Evolutionary conservation across 108 stramenopile genomes (phyloP).

Genomic region (Cyclotella sp.): DNA sequence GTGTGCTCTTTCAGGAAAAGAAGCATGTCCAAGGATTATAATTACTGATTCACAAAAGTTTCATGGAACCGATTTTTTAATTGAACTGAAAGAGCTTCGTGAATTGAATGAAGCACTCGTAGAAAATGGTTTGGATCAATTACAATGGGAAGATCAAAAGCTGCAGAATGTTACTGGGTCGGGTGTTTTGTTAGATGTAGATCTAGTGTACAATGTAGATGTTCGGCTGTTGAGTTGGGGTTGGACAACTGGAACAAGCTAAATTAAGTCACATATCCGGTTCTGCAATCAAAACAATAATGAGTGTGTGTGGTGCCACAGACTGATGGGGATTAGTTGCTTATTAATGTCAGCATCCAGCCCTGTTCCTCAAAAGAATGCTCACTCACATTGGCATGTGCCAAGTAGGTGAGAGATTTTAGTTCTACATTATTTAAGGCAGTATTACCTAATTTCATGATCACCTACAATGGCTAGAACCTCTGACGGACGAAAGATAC

Average conservation of each 20-base stretch:
- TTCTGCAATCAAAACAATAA: too few relatives aligned
- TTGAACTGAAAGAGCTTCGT: constrained; percentile 36
- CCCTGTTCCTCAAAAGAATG: too few relatives aligned
- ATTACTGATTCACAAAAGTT: constrained; percentile 84
- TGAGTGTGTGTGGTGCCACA: too few relatives aligned
- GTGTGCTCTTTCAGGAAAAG: constrained; percentile 16
- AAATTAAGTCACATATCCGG: too few relatives aligned
- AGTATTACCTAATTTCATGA: too few relatives aligned
- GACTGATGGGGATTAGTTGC: too few relatives aligned
- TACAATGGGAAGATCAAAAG: constrained; percentile 56
- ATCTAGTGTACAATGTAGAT: constrained; percentile 78
- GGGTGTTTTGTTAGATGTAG: constrained; percentile 76
- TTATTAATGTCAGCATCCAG: too few relatives aligned
- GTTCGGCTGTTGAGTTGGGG: constrained; percentile 70
- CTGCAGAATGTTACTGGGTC: constrained; percentile 64
- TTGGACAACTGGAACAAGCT: constrained; percentile 21
- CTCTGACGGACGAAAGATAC: too few relatives aligned
- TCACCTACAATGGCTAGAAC: too few relatives aligned
- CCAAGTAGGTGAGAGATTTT: too few relatives aligned
- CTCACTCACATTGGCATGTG: too few relatives aligned
- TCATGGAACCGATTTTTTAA: constrained; percentile 64
- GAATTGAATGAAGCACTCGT: constrained; percentile 31
- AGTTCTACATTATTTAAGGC: too few relatives aligned
- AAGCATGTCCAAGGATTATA: constrained; percentile 45
- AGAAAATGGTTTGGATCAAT: constrained; percentile 20